Evolutionary conservation across 371 early-diverging fungal species (phyloP).

Genomic region (Circinella minor): DNA sequence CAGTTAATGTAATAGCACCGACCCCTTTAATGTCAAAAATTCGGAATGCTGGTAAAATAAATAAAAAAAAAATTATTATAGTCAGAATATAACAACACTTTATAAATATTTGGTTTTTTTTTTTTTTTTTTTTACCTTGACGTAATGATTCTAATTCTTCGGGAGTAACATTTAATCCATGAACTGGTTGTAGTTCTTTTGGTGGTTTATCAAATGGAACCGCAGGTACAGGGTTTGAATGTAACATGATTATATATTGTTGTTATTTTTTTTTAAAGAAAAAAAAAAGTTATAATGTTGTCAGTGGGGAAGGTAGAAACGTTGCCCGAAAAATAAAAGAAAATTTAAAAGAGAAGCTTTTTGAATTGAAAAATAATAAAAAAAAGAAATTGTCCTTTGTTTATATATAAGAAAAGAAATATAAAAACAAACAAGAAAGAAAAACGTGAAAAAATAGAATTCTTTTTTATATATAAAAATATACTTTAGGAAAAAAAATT

Average conservation of each 20-base stretch:
- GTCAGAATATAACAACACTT: too few species aligned
- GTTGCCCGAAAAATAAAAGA: too few species aligned
- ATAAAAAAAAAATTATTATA: too few species aligned
- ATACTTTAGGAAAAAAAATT: too few species aligned
- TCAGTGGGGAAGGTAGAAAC: too few species aligned
- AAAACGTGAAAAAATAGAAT: constrained; percentile 1
- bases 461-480: background rate
- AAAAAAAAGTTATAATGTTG: background rate
- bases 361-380: background rate
- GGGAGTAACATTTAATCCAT: constrained; percentile 9
- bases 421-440: background rate
- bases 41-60: constrained; percentile 46
- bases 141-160: constrained; percentile 26
- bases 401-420: background rate
- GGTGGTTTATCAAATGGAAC: constrained; percentile 12
- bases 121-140: constrained; percentile 14
- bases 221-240: constrained; percentile 1
- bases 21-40: constrained; percentile 68
- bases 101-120: background rate
- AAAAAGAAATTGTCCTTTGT: too few species aligned
- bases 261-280: background rate
- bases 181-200: background rate
- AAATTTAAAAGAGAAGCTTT: background rate
- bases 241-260: background rate
- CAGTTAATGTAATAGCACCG: constrained; percentile 61